Evolutionary conservation across 2,329 filamentous ascomycete species (phyloP).

Genomic region (Herpotrichia juniperi): DNA sequence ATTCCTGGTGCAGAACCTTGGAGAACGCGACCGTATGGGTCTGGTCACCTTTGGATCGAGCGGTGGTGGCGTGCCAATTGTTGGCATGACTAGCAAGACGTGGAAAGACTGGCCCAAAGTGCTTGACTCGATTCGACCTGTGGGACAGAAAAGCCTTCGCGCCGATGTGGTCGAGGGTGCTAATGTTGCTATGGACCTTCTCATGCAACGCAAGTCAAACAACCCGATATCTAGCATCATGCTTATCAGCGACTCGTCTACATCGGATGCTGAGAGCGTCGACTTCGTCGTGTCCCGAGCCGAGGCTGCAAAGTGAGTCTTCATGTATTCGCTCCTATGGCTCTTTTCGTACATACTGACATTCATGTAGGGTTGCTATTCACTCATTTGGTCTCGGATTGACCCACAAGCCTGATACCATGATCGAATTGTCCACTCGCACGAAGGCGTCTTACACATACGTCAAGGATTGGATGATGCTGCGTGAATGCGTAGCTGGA

Average conservation of each 20-base stretch:
- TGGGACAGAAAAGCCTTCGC: constrained; percentile 94
- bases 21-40: constrained; percentile 94
- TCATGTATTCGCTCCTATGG: constrained; percentile 8
- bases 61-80: constrained; percentile 88
- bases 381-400: constrained; percentile 96
- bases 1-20: constrained; percentile 88
- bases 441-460: constrained; percentile 98
- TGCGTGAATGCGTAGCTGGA: constrained; percentile 92
- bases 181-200: constrained; percentile 96
- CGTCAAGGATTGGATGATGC: constrained; percentile 99
- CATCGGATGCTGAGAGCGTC: constrained; percentile 90
- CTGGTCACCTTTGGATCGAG: constrained; percentile 96
- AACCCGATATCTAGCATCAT: constrained; percentile 96
- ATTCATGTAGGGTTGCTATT: constrained; percentile 76
- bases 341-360: constrained; percentile 20
- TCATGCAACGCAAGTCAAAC: constrained; percentile 96
- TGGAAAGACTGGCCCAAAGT: constrained; percentile 93
- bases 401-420: constrained; percentile 97
- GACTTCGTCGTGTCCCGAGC: constrained; percentile 97
- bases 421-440: constrained; percentile 94
- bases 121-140: constrained; percentile 84
- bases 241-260: constrained; percentile 96
- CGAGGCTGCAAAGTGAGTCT: constrained; percentile 88
- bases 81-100: constrained; percentile 96
- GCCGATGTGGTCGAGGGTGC: constrained; percentile 97